Percentiles rank a stretch among this genome's conserved stretches.
Evolutionary conservation across 305 asterid genomes (phyloP).

Genomic region (Fraxinus sp.): DNA sequence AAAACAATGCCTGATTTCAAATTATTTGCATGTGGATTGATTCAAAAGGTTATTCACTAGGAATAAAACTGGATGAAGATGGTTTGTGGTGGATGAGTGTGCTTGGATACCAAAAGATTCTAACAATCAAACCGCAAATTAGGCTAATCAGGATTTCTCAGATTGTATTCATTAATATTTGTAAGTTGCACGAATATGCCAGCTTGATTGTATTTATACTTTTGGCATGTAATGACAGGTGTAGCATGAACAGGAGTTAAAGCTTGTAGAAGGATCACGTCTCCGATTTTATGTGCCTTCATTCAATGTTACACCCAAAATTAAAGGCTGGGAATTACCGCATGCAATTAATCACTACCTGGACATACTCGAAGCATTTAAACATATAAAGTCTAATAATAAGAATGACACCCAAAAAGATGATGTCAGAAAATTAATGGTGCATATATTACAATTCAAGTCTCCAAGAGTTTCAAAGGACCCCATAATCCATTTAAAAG

Average conservation of each 20-base stretch:
- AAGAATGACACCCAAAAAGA: neutral
- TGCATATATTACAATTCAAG: neutral
- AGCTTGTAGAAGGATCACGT: neutral
- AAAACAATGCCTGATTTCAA: neutral
- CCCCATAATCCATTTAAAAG: slow-evolving; percentile 9
- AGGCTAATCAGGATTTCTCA: neutral
- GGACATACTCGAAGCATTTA: neutral
- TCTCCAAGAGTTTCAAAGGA: slow-evolving; percentile 1
- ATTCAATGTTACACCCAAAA: neutral
- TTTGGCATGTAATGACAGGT: neutral
- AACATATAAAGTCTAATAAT: neutral
- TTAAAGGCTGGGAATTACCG: neutral
- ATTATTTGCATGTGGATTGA: neutral
- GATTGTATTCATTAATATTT: neutral
- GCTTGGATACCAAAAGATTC: neutral
- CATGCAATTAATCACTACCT: neutral
- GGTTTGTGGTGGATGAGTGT: neutral
- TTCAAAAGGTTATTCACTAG: neutral
- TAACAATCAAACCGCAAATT: neutral
- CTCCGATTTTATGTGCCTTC: neutral
- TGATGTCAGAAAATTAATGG: neutral
- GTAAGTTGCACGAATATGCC: neutral
- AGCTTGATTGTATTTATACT: neutral
- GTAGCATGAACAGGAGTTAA: neutral
- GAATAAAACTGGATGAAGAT: neutral